phyloP scores from a whole-genome alignment of 306 rosid species.

The Trifolium repens region DNA sequence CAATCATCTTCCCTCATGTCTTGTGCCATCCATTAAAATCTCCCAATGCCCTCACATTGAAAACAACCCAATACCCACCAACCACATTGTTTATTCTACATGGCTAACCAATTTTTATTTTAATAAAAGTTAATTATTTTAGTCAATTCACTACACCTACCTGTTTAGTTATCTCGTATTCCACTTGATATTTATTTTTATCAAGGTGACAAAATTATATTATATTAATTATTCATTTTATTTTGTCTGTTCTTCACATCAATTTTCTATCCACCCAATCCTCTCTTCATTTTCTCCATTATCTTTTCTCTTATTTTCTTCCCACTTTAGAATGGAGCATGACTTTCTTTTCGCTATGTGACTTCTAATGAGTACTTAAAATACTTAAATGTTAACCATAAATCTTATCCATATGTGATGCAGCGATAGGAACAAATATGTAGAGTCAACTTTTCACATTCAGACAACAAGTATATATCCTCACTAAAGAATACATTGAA shows the following conservation, averaged over 20 bases:
- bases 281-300: not conserved
- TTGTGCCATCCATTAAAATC: not conserved
- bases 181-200: not conserved
- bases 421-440: not conserved
- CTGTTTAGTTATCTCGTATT: not conserved
- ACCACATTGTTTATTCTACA: not conserved
- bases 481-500: conserved; percentile 30
- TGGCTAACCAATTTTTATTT: too few relatives aligned
- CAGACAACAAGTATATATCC: not conserved
- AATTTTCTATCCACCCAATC: not conserved
- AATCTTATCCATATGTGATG: not conserved
- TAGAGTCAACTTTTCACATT: not conserved
- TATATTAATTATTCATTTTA: not conserved
- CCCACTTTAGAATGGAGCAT: not conserved
- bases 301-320: not conserved
- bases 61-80: not conserved
- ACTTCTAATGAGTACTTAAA: conserved; percentile 20
- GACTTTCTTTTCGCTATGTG: not conserved
- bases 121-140: too few relatives aligned
- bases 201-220: not conserved
- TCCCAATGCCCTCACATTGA: not conserved
- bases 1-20: not conserved
- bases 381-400: not conserved
- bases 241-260: not conserved
- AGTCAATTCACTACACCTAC: too few relatives aligned